Conservation (phyloP, 495 filamentous ascomycete species). For the Aspergillus bridgeri region DNA sequence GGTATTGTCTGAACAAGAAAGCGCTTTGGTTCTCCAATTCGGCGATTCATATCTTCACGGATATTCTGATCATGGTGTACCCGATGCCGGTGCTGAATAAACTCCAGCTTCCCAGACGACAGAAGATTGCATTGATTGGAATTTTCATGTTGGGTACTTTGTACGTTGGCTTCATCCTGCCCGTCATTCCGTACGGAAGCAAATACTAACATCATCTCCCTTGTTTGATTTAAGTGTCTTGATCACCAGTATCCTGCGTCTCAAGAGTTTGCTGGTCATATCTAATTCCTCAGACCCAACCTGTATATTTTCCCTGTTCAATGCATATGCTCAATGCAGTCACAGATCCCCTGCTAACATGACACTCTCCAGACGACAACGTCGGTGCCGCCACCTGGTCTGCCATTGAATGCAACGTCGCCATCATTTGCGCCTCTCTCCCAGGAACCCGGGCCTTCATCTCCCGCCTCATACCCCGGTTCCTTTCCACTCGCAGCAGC, state of each 20-base stretch:
- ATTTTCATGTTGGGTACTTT: slow-evolving; percentile 48
- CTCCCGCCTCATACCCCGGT: slow-evolving; percentile 32
- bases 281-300: slow-evolving; percentile 45
- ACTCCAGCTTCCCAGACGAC: slow-evolving; percentile 40
- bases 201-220: slow-evolving; percentile 11
- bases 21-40: slow-evolving; percentile 41
- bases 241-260: slow-evolving; percentile 53
- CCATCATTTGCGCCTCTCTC: slow-evolving; percentile 55
- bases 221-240: slow-evolving; percentile 41
- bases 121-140: slow-evolving; percentile 43
- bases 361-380: slow-evolving; percentile 42
- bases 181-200: neutral
- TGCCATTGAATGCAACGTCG: slow-evolving; percentile 53
- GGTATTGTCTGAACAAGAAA: slow-evolving; percentile 34
- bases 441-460: slow-evolving; percentile 53
- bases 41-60: slow-evolving; percentile 43
- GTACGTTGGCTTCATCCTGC: slow-evolving; percentile 25
- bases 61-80: slow-evolving; percentile 45
- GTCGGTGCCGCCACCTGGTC: slow-evolving; percentile 55
- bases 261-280: slow-evolving; percentile 45
- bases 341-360: too few species aligned
- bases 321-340: too few species aligned
- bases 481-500: slow-evolving; percentile 33
- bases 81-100: slow-evolving; percentile 46
- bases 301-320: too few species aligned